These are phyloP conservation scores for Neurospora sublineolata DNA, from an alignment of 495 filamentous ascomycete genomes.

Conservation along the genomic window DNA sequence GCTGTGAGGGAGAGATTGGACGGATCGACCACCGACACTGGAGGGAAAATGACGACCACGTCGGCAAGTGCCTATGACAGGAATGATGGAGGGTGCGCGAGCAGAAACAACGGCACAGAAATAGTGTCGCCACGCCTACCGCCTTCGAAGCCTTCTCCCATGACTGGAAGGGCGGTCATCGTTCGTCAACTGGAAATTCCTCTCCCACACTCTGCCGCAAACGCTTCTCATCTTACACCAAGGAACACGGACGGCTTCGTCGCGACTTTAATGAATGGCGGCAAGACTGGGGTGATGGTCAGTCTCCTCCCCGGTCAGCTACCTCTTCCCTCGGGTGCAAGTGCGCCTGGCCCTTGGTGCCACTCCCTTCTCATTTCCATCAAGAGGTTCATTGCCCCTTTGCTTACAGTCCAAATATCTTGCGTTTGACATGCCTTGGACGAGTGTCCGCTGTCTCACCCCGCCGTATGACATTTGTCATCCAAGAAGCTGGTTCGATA, in stretches of 20 bases:
- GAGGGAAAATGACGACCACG: neutral
- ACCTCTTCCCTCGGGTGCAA: neutral
- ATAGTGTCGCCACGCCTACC: neutral
- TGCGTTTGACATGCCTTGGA: neutral
- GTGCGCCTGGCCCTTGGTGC: neutral
- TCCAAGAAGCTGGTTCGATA: neutral
- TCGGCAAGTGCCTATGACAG: neutral
- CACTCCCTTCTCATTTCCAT: neutral
- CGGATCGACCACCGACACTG: too few relatives aligned
- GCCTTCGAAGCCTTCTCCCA: neutral
- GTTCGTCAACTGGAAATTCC: too few relatives aligned
- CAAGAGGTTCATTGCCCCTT: neutral
- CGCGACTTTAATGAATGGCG: neutral
- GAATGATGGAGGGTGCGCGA: neutral
- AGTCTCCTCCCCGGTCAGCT: neutral
- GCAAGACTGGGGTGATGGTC: neutral
- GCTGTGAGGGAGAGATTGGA: too few relatives aligned
- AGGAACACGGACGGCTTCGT: neutral
- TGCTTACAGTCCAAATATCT: neutral
- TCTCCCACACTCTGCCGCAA: neutral
- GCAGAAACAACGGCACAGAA: neutral
- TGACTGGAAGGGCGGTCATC: neutral
- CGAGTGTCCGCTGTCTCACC: neutral
- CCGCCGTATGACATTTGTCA: neutral
- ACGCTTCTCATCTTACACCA: neutral